A percentile compares a stretch with the other conserved stretches of the same genome.
Evolutionary conservation across 1,284 basidiomycete species (phyloP).

Genomic region (Singerocomus rubriflavus): DNA sequence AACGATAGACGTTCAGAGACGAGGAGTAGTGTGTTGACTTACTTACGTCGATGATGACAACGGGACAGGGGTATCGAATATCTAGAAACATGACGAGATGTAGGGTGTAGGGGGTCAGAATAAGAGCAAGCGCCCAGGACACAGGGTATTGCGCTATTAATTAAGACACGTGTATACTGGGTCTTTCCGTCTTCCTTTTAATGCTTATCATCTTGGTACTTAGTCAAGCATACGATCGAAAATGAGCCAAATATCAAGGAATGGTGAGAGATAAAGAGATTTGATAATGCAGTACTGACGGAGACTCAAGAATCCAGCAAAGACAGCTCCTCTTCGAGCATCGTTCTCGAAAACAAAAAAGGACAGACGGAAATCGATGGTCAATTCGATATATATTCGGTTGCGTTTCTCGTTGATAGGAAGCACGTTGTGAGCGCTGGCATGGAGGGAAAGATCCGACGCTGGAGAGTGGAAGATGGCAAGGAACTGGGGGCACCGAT

Average conservation of each 20-base stretch:
- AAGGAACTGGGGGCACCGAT: neutral
- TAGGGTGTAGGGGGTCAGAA: too few species aligned
- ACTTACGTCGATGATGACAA: too few species aligned
- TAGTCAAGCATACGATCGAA: neutral
- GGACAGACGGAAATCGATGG: neutral
- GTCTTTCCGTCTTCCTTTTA: neutral
- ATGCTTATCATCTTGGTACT: neutral
- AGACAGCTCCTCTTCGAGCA: neutral
- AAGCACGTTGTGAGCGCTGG: conserved; percentile 5
- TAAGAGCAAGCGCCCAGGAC: too few species aligned
- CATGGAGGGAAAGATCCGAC: neutral
- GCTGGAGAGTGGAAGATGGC: neutral
- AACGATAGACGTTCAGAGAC: too few species aligned
- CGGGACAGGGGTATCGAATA: too few species aligned
- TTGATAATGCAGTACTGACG: neutral
- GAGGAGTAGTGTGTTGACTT: too few species aligned
- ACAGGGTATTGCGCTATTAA: too few species aligned
- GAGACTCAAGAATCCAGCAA: neutral
- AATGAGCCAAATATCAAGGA: neutral
- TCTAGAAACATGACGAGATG: too few species aligned
- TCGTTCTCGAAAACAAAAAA: neutral
- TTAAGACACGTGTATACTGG: too few species aligned
- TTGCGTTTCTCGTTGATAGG: conserved; percentile 5
- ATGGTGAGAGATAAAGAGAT: neutral
- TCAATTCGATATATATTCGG: neutral